Evolutionary conservation across 2,329 filamentous ascomycete species (phyloP).

Genomic region (Verticillium longisporum): DNA sequence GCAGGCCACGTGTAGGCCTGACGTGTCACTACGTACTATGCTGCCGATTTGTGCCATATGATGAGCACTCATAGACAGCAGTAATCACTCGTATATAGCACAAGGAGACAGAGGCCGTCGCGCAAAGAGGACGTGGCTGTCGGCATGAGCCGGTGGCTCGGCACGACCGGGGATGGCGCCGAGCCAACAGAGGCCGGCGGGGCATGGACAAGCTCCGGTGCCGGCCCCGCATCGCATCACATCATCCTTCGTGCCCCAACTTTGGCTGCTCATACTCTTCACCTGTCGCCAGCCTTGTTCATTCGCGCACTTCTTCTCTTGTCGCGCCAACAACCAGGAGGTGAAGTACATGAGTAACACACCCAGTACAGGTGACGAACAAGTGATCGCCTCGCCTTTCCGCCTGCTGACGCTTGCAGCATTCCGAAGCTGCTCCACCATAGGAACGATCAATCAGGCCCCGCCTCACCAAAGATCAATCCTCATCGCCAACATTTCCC

Average conservation of each 20-base stretch:
- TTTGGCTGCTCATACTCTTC: neutral
- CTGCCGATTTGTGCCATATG: no score
- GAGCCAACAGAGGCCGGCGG: neutral
- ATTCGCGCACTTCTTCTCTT: neutral
- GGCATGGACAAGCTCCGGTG: neutral
- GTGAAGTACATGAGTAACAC: no score
- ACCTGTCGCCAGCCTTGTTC: neutral
- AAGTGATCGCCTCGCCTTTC: no score
- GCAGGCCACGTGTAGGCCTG: no score
- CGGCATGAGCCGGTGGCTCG: neutral
- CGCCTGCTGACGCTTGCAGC: neutral
- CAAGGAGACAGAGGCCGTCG: no score
- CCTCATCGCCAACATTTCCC: neutral
- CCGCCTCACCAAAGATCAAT: neutral
- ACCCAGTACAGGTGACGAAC: neutral
- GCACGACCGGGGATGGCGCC: neutral
- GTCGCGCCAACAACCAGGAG: neutral
- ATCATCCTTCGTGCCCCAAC: neutral
- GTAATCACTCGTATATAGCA: neutral
- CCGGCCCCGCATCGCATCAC: neutral
- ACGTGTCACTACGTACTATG: no score
- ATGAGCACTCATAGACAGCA: no score
- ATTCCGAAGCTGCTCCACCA: neutral
- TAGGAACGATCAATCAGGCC: neutral
- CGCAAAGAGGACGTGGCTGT: neutral